Evolutionary conservation across 768 basidiomycete species (phyloP).

Genomic region (Clathrus columnatus): DNA sequence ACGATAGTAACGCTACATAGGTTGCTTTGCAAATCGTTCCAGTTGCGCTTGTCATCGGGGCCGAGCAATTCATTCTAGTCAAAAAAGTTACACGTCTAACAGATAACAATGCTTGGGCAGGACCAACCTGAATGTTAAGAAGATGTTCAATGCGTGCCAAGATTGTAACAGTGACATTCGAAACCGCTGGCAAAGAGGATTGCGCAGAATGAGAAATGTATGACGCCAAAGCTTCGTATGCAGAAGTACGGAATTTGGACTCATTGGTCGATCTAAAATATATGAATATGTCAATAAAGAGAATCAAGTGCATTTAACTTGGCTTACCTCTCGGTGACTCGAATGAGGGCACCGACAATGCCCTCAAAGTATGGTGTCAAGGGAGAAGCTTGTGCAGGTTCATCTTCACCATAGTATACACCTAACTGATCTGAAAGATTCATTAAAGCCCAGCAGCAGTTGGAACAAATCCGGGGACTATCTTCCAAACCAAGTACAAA

Average conservation of each 20-base stretch:
- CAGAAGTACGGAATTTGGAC: constrained; percentile 86
- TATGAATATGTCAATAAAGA: background rate
- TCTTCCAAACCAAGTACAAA: constrained; percentile 75
- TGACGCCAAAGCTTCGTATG: constrained; percentile 91
- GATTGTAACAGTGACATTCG: constrained; percentile 72
- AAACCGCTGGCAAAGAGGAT: constrained; percentile 74
- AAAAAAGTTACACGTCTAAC: background rate
- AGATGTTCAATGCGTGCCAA: constrained; percentile 89
- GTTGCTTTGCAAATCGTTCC: constrained; percentile 97
- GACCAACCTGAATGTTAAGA: constrained; percentile 65
- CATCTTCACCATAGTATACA: constrained; percentile 52
- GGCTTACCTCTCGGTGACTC: constrained; percentile 77
- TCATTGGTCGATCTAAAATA: constrained; percentile 66
- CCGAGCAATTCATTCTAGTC: constrained; percentile 88
- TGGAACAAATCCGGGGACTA: constrained; percentile 77
- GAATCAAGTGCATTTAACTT: background rate
- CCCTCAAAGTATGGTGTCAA: constrained; percentile 86
- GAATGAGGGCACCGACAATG: constrained; percentile 73
- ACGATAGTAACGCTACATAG: constrained; percentile 86
- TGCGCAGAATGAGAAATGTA: constrained; percentile 73
- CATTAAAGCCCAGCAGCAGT: constrained; percentile 96
- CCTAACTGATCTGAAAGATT: constrained; percentile 89
- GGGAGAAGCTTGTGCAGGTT: constrained; percentile 49
- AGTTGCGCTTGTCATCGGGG: constrained; percentile 93
- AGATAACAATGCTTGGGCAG: background rate